Evolutionary conservation across 148 eudicot species (phyloP).

Genomic region (Chenopodium suecicum): DNA sequence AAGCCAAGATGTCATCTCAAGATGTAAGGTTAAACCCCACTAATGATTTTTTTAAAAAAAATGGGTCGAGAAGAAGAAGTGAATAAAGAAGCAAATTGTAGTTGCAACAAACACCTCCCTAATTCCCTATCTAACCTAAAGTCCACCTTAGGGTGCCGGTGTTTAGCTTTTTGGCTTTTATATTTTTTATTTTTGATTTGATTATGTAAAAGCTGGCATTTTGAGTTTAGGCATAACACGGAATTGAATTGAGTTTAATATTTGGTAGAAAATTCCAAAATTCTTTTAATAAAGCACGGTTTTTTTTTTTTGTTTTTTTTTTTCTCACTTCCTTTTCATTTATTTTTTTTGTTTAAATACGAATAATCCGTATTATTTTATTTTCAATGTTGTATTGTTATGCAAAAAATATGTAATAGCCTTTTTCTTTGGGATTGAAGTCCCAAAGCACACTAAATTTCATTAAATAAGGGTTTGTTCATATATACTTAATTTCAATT

Average conservation of each 20-base stretch:
- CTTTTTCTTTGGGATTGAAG: too few species aligned
- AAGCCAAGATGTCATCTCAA: conserved; percentile 1
- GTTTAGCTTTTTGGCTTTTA: conserved; percentile 8
- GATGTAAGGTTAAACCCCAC: conserved; percentile 18
- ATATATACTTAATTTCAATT: too few species aligned
- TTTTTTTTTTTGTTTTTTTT: too few species aligned
- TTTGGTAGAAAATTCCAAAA: neutral
- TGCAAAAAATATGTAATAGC: too few species aligned
- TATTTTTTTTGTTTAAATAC: too few species aligned
- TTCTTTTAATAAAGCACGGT: neutral
- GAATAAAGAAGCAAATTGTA: neutral
- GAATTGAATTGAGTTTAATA: neutral
- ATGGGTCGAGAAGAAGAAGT: neutral
- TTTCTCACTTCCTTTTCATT: too few species aligned
- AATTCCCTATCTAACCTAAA: neutral
- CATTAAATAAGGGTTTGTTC: too few species aligned
- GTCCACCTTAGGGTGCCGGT: conserved; percentile 14
- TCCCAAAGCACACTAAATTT: too few species aligned
- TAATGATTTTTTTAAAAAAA: neutral
- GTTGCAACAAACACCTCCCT: conserved; percentile 15
- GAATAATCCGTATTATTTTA: too few species aligned
- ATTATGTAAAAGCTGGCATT: neutral
- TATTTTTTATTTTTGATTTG: neutral
- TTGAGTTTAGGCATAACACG: neutral
- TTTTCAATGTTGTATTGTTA: too few species aligned